Evolutionary conservation across 1,284 basidiomycete genomes (phyloP), one percentile per base, ranked within the genome.

Genomic region (Cutaneotrichosporon spelunceum): DNA sequence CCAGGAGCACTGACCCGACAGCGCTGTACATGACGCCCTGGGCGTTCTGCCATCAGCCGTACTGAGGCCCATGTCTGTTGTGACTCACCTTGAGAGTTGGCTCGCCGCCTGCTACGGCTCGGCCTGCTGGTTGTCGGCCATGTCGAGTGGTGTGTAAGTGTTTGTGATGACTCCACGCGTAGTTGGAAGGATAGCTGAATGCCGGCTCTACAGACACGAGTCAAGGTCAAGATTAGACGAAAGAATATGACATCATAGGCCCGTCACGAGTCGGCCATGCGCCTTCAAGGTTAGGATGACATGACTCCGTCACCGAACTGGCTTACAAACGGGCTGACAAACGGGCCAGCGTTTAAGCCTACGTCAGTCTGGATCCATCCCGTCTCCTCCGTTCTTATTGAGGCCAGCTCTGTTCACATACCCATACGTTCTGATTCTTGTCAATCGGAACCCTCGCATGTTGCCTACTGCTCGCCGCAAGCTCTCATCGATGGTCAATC

Each of bases 71-170:
- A 19, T 7, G 8, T n/a, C 6, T 7, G 8, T n/a, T 7, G 10
- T 48, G 48, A 26, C 56, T n/a, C 26, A 74, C 74, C 64, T 71
- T 74, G 53, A 75, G 30, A 75, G 30, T 48, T 76, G 73, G 1
- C 74, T 73, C 0, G 61, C 54, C 26, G 73, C 24, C 59, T 76
- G 72, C n/a, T 70, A 71, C 1, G 74, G 74, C 54, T 67, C 57
- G 19, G 27, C 21, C 7, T 53, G 48, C 50, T 62, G 45, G 14
- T 33, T 29, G 11, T 57, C 56, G 26, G 58, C 9, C 58, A 60
- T 60, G 23, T 9, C 11, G 23, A 26, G 27, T 33, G 29, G 7
- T 53, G 49, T 33, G 49, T 4, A n/a, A 33, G 49, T 23, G 19
- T 48, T n/a, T 7, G 13, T 14, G 23, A 53, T 23, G 39, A 42